These are phyloP conservation scores for Hyaloscypha hepaticicola DNA, from an alignment of 495 filamentous ascomycete genomes.

Conservation along the genomic window DNA sequence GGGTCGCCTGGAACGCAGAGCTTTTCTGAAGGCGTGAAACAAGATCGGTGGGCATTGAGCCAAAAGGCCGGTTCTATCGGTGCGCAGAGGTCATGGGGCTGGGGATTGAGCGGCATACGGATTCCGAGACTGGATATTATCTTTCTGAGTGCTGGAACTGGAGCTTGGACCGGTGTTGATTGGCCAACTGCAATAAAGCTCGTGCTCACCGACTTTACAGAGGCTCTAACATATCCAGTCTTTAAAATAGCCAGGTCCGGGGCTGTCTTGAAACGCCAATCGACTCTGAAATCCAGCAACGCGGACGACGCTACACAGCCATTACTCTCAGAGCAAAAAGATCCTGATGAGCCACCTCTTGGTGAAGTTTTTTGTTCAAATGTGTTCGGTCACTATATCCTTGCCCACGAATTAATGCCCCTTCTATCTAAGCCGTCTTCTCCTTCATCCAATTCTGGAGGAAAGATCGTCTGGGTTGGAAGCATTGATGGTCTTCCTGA, in stretches of 20 bases:
- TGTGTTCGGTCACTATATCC: slow-evolving; percentile 92
- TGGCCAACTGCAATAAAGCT: slow-evolving; percentile 63
- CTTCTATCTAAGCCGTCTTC: slow-evolving; percentile 53
- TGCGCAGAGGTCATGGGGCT: slow-evolving; percentile 28
- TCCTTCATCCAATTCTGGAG: slow-evolving; percentile 35
- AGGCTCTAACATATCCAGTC: slow-evolving; percentile 71
- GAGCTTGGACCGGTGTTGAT: slow-evolving; percentile 79
- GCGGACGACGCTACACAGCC: slow-evolving; percentile 22
- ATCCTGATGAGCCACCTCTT: slow-evolving; percentile 52
- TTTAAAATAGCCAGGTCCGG: slow-evolving; percentile 70
- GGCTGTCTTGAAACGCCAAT: slow-evolving; percentile 39
- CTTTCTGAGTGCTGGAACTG: slow-evolving; percentile 86
- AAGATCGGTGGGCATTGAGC: slow-evolving; percentile 30
- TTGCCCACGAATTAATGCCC: slow-evolving; percentile 74
- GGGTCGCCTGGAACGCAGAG: slow-evolving; percentile 36
- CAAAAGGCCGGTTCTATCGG: slow-evolving; percentile 26
- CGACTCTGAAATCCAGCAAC: background rate
- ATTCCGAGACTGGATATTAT: slow-evolving; percentile 75
- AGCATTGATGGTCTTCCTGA: slow-evolving; percentile 67
- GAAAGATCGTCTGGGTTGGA: slow-evolving; percentile 79
- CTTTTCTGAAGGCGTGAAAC: slow-evolving; percentile 23
- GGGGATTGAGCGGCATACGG: slow-evolving; percentile 36
- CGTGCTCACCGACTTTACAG: slow-evolving; percentile 62
- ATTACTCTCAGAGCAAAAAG: slow-evolving; percentile 18
- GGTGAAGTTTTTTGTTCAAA: slow-evolving; percentile 88